Evolutionary conservation across 352 stramenopile species (phyloP), one percentile per base, ranked within the genome.

Genomic region (Thraustochytrium striatum): DNA sequence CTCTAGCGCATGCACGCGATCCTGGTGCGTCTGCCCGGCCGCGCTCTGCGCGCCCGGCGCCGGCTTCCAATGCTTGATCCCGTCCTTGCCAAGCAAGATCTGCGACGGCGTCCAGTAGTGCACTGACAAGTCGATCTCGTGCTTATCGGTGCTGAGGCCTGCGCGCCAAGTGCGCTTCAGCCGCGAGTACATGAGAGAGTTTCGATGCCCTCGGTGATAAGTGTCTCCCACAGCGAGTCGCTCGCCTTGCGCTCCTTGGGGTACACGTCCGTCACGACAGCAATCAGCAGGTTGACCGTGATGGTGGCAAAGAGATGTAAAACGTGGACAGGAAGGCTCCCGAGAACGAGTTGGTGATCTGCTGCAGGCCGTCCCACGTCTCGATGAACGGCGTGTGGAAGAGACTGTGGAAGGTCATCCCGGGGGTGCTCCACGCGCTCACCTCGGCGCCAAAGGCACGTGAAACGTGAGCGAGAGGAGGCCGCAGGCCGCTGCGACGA

Each of bases 291-390:
- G 25, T 75, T 75, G 39, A 75, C 41, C 21, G 65, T 55, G 3
- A 75, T 61, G 61, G 65, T 75, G 21, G 44, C 65, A 72, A 75
- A 75, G 65, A 75, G 65, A 75, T 75, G 65, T 75, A 75, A 39
- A 75, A 72, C 32, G 68, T 13, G n/a, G 43, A 36, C 19, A 75
- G 39, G 7, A 70, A 21, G 9, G 52, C 52, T 3, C 65, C 65
- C 25, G 68, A 43, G 9, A 39, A 39, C 13, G 8, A 39, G 44
- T 58, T 30, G 2, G 32, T 21, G 32, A 16, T 75, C 9, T 16
- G 9, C 8, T 38, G 43, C 1, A 75, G 25, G 39, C 52, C 65
- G 30, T 61, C 30, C 65, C 65, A 75, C 3, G 65, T 62, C n/a
- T 75, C 65, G 11, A 75, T 30, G 68, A 75, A 75, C 11, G 65